Conservation (phyloP, 495 filamentous ascomycete species). For the Eremomyces bilateralis region DNA sequence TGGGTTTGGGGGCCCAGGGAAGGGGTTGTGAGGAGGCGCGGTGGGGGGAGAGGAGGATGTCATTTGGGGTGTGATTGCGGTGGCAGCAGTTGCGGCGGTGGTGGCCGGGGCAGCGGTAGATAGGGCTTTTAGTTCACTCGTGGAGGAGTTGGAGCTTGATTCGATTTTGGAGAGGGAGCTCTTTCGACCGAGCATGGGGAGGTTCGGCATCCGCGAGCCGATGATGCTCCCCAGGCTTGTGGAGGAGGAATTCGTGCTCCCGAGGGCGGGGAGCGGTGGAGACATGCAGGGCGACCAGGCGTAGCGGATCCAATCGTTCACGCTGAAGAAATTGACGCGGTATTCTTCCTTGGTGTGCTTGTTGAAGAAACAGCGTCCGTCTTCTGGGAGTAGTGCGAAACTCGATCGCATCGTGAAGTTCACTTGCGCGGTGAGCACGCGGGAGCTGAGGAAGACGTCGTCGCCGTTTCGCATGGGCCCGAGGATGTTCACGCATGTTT, state of each 20-base stretch:
- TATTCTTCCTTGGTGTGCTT: constrained; percentile 62
- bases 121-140: constrained; percentile 4
- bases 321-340: constrained; percentile 66
- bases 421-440: constrained; percentile 80
- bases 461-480: constrained; percentile 82
- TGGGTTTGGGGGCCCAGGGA: background rate
- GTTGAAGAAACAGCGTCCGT: constrained; percentile 77
- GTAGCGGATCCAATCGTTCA: constrained; percentile 58
- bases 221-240: constrained; percentile 26
- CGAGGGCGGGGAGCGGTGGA: constrained; percentile 29
- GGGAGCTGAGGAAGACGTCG: constrained; percentile 71
- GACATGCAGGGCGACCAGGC: constrained; percentile 57
- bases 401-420: constrained; percentile 82
- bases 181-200: constrained; percentile 12
- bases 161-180: constrained; percentile 7
- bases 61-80: constrained; percentile 2
- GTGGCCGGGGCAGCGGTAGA: constrained; percentile 4
- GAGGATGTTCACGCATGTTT: constrained; percentile 75
- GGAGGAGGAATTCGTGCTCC: background rate
- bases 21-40: background rate
- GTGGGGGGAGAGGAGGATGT: background rate
- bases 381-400: constrained; percentile 68
- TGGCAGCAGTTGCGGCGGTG: constrained; percentile 1
- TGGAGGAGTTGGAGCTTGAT: constrained; percentile 1
- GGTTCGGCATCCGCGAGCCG: constrained; percentile 12